These are phyloP conservation scores for Abrus precatorius DNA, from an alignment of 306 rosid genomes.

Conservation along the genomic window DNA sequence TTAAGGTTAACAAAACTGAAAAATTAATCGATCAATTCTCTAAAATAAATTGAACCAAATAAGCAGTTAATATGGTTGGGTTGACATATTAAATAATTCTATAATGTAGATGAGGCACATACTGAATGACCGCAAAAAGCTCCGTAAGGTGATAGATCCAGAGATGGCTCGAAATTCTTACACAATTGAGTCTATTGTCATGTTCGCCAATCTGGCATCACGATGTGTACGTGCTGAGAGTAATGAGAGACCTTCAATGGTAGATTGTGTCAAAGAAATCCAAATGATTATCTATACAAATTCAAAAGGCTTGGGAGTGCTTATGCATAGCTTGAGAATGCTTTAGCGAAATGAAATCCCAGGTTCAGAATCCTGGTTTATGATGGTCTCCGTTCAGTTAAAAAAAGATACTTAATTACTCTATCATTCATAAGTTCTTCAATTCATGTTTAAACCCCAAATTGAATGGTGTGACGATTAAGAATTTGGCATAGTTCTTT, in stretches of 20 bases:
- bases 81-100: background rate
- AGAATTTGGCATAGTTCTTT: background rate
- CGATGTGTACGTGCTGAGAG: constrained; percentile 78
- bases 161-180: constrained; percentile 71
- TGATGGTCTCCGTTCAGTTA: constrained; percentile 4
- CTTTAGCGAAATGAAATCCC: constrained; percentile 34
- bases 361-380: background rate
- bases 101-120: constrained; percentile 68
- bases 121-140: constrained; percentile 74
- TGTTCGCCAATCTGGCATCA: constrained; percentile 87
- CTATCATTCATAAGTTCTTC: constrained; percentile 1
- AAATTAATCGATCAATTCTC: no score
- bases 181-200: constrained; percentile 70
- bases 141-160: constrained; percentile 76
- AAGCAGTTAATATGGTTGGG: no score
- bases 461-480: background rate
- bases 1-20: no score
- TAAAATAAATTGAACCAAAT: no score
- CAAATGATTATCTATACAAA: constrained; percentile 65
- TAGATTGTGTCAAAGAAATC: constrained; percentile 74
- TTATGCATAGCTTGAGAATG: constrained; percentile 61
- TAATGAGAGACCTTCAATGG: constrained; percentile 78
- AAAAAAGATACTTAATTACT: background rate
- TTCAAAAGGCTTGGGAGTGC: constrained; percentile 63
- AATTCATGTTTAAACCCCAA: constrained; percentile 26